phyloP scores from a whole-genome alignment of 495 filamentous ascomycete species.

The Cairneyella variabilis region DNA sequence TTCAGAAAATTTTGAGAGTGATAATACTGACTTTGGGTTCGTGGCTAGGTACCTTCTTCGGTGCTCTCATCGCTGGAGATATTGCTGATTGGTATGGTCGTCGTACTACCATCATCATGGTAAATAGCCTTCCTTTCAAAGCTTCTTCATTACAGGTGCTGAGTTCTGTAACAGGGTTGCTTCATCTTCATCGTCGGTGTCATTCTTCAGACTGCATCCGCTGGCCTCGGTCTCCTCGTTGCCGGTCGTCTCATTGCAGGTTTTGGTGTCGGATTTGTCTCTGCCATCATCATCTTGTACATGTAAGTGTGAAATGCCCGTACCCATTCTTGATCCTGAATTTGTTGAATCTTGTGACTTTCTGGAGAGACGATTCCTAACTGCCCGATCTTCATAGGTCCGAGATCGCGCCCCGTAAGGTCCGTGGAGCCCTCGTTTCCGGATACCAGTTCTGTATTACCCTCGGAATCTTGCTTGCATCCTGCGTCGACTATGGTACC shows the following conservation, averaged over 20 bases:
- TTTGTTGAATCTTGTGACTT: too few species aligned
- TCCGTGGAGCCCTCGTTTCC: slow-evolving; percentile 65
- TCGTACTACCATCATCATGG: slow-evolving; percentile 62
- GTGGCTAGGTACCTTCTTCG: slow-evolving; percentile 93
- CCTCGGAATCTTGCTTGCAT: slow-evolving; percentile 68
- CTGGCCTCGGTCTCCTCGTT: slow-evolving; percentile 63
- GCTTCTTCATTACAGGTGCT: too few species aligned
- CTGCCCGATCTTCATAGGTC: too few species aligned
- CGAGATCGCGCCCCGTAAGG: slow-evolving; percentile 59
- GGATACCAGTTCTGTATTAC: slow-evolving; percentile 73
- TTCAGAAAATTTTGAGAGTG: too few species aligned
- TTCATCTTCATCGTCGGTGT: slow-evolving; percentile 75
- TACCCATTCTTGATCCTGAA: too few species aligned
- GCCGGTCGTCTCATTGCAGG: slow-evolving; percentile 79
- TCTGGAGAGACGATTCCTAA: too few species aligned
- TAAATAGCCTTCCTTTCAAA: too few species aligned
- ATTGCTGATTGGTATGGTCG: slow-evolving; percentile 73
- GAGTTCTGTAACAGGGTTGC: too few species aligned
- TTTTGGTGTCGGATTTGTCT: slow-evolving; percentile 78
- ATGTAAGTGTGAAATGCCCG: too few species aligned
- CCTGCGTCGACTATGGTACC: slow-evolving; percentile 68
- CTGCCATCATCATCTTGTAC: slow-evolving; percentile 57
- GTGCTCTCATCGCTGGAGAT: slow-evolving; percentile 64
- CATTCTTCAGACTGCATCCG: slow-evolving; percentile 69
- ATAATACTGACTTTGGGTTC: too few species aligned